Percentiles rank a stretch among this genome's conserved stretches.
These are phyloP conservation scores for Marasmius sp. DNA, from an alignment of 1,284 basidiomycete genomes.

Conservation along the genomic window DNA sequence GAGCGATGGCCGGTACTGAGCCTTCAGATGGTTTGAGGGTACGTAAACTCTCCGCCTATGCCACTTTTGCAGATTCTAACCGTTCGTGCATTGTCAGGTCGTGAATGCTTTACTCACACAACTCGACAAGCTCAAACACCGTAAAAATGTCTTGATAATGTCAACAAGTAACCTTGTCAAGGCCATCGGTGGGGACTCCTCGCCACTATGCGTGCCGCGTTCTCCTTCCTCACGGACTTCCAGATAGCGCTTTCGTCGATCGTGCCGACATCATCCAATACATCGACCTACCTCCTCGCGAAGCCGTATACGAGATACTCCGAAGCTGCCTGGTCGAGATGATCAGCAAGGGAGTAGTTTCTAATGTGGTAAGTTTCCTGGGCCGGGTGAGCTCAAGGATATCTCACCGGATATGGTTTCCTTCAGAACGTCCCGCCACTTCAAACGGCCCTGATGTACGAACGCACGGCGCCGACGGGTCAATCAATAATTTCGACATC, in stretches of 20 bases:
- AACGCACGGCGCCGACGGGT: conserved; percentile 32
- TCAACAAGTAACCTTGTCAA: conserved; percentile 95
- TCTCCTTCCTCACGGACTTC: neutral
- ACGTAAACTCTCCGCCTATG: conserved; percentile 21
- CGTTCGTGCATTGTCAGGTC: conserved; percentile 53
- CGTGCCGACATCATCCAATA: conserved; percentile 97
- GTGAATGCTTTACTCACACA: conserved; percentile 98
- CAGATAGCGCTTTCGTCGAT: conserved; percentile 94
- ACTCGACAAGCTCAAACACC: conserved; percentile 91
- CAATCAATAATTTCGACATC: conserved; percentile 13
- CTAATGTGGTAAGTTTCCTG: conserved; percentile 44
- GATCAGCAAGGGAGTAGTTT: conserved; percentile 71
- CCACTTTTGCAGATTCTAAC: neutral
- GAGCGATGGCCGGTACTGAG: conserved; percentile 93
- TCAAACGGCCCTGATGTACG: conserved; percentile 59
- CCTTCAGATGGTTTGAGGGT: conserved; percentile 94
- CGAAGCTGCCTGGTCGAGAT: conserved; percentile 83
- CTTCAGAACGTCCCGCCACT: conserved; percentile 61
- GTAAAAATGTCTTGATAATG: conserved; percentile 94
- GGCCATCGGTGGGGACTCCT: conserved; percentile 74
- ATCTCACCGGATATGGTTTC: neutral
- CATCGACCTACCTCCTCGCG: conserved; percentile 84
- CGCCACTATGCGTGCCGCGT: neutral
- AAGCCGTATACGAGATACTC: conserved; percentile 95
- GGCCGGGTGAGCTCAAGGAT: conserved; percentile 1